phyloP scores from a whole-genome alignment of 345 rosid genomes.

The Clarkia xantiana region DNA sequence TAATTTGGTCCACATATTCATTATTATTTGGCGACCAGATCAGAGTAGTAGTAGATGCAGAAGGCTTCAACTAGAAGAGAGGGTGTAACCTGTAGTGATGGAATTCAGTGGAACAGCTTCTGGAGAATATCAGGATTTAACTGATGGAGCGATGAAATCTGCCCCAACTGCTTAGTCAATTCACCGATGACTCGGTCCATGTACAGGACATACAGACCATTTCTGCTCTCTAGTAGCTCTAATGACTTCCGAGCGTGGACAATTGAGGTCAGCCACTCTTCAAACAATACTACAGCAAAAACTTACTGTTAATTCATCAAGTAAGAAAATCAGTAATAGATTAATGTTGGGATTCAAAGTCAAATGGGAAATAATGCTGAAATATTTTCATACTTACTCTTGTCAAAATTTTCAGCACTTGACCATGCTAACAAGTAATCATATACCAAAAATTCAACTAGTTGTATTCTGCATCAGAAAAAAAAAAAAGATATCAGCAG shows the following conservation, averaged over 20 bases:
- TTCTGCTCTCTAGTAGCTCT: slow-evolving; percentile 54
- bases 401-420: slow-evolving; percentile 30
- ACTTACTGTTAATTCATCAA: too few relatives aligned
- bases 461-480: slow-evolving; percentile 53
- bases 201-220: slow-evolving; percentile 54
- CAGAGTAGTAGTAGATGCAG: too few relatives aligned
- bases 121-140: slow-evolving; percentile 37
- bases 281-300: slow-evolving; percentile 39
- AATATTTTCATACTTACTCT: slow-evolving; percentile 19
- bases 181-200: slow-evolving; percentile 64
- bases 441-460: slow-evolving; percentile 54
- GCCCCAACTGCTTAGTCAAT: slow-evolving; percentile 46
- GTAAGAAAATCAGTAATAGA: too few relatives aligned
- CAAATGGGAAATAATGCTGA: neutral
- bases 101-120: slow-evolving; percentile 21
- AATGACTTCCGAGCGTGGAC: slow-evolving; percentile 51
- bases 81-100: too few relatives aligned
- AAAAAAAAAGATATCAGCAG: slow-evolving; percentile 7
- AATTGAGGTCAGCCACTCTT: slow-evolving; percentile 61
- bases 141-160: slow-evolving; percentile 30
- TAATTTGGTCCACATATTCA: too few relatives aligned
- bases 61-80: too few relatives aligned
- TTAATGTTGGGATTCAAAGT: slow-evolving; percentile 1
- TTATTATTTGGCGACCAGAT: too few relatives aligned
- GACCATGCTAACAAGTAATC: slow-evolving; percentile 56